phyloP scores from a whole-genome alignment of 1,284 basidiomycete species.

The Cryptococcus neoformans region DNA sequence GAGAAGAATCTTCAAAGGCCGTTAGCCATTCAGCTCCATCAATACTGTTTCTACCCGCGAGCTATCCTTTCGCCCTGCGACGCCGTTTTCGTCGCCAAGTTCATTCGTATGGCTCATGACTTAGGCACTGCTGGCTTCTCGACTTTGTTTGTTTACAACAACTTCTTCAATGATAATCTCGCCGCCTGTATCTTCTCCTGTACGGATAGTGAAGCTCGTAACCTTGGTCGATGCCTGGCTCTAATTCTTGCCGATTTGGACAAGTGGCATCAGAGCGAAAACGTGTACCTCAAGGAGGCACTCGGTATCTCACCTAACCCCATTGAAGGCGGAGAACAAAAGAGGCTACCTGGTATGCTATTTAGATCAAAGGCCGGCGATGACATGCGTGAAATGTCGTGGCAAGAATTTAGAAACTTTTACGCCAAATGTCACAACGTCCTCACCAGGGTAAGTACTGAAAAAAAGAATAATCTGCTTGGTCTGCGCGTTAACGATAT shows the following conservation, averaged over 20 bases:
- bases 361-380: slow-evolving; percentile 54
- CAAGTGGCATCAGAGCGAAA: slow-evolving; percentile 71
- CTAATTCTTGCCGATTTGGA: slow-evolving; percentile 71
- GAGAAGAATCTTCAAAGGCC: slow-evolving; percentile 18
- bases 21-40: slow-evolving; percentile 47
- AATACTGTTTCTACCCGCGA: slow-evolving; percentile 90
- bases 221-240: slow-evolving; percentile 88
- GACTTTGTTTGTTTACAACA: slow-evolving; percentile 81
- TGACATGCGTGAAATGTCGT: slow-evolving; percentile 55
- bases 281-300: slow-evolving; percentile 50
- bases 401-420: slow-evolving; percentile 67
- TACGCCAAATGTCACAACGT: slow-evolving; percentile 79
- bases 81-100: slow-evolving; percentile 88
- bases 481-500: background rate
- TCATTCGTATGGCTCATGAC: slow-evolving; percentile 81
- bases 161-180: slow-evolving; percentile 76
- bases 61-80: slow-evolving; percentile 92
- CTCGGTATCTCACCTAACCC: slow-evolving; percentile 35
- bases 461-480: background rate
- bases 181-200: slow-evolving; percentile 85
- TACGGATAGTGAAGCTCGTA: slow-evolving; percentile 93
- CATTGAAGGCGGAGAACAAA: slow-evolving; percentile 54
- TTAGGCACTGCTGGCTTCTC: slow-evolving; percentile 84
- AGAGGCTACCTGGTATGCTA: slow-evolving; percentile 60
- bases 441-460: slow-evolving; percentile 50